Percentiles rank a stretch among this genome's conserved stretches.
Evolutionary conservation across 2,329 filamentous ascomycete genomes (phyloP).

Genomic region (Emmonsiellopsis sp.): DNA sequence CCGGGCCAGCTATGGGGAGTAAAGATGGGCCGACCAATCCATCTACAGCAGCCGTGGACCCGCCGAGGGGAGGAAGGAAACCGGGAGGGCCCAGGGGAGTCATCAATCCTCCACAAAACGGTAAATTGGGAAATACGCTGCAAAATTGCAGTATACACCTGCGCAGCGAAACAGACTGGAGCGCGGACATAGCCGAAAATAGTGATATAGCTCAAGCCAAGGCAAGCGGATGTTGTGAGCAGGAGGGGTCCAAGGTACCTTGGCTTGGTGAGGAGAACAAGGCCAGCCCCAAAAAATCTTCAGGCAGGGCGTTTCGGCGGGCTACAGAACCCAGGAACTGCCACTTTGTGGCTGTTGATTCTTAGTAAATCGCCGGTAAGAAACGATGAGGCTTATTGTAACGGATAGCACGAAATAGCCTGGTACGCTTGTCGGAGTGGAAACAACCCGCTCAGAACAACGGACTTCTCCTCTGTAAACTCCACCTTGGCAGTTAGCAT

Average conservation of each 20-base stretch:
- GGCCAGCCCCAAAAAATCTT: not conserved
- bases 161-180: not conserved
- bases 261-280: not conserved
- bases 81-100: not conserved
- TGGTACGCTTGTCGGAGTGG: not conserved
- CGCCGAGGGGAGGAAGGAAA: too few relatives aligned
- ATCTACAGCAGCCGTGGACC: too few relatives aligned
- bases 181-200: conserved; percentile 4
- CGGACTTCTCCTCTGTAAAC: not conserved
- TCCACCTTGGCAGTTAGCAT: not conserved
- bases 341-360: not conserved
- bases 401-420: not conserved
- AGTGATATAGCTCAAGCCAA: not conserved
- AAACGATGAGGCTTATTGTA: not conserved
- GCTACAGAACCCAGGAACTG: not conserved
- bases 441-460: not conserved
- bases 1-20: not conserved
- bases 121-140: not conserved
- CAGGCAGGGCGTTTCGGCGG: not conserved
- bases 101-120: not conserved
- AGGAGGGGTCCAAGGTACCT: not conserved
- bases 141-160: not conserved
- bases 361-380: not conserved
- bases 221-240: not conserved
- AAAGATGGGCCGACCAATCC: too few relatives aligned